Evolutionary conservation across 192 early-diverging fungal genomes (phyloP).

Genomic region (Glomus cerebriforme): DNA sequence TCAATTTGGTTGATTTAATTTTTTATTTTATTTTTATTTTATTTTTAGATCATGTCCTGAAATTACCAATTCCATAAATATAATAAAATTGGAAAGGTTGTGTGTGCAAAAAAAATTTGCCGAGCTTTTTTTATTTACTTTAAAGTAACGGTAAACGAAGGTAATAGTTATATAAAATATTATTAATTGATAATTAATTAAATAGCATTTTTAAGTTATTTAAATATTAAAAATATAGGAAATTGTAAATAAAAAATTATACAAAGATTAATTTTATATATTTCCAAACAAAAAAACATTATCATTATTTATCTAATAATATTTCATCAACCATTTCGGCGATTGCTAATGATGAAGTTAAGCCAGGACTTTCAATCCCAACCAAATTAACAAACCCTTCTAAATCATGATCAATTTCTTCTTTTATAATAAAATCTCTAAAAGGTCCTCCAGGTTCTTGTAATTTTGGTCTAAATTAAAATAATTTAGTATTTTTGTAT

Average conservation of each 20-base stretch:
- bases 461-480: conserved; percentile 71
- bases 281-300: too few relatives aligned
- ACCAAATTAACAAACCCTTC: conserved; percentile 71
- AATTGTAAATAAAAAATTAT: too few relatives aligned
- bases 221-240: too few relatives aligned
- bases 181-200: too few relatives aligned
- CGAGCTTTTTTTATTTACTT: too few relatives aligned
- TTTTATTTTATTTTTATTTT: not conserved
- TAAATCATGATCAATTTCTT: conserved; percentile 51
- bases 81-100: too few relatives aligned
- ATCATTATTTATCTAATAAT: conserved; percentile 15
- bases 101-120: too few relatives aligned
- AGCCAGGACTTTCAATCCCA: conserved; percentile 86
- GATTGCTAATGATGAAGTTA: conserved; percentile 82
- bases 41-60: not conserved
- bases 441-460: conserved; percentile 69
- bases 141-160: too few relatives aligned
- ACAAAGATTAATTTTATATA: too few relatives aligned
- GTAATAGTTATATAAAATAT: too few relatives aligned
- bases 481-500: not conserved
- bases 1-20: not conserved
- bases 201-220: too few relatives aligned
- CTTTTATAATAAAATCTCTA: conserved; percentile 75
- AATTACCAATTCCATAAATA: conserved; percentile 18
- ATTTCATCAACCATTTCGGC: conserved; percentile 58